phyloP scores from a whole-genome alignment of 106 monocot genomes.

The Dendrobium nobile region DNA sequence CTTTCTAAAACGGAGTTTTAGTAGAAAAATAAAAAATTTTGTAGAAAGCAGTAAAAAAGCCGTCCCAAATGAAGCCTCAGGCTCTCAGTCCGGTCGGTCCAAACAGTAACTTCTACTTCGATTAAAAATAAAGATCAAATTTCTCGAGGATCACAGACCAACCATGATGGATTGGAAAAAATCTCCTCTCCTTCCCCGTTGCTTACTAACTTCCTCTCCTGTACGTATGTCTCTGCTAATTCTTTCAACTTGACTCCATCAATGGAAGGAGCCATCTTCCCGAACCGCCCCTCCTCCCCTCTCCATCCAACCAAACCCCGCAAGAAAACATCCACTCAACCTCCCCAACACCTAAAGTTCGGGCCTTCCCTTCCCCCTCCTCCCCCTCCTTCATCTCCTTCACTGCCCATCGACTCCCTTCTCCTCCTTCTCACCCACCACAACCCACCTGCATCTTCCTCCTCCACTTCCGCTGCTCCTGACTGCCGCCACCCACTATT shows the following conservation, averaged over 20 bases:
- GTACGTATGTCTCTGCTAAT: not conserved
- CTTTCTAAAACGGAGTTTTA: too few species aligned
- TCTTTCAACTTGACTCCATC: not conserved
- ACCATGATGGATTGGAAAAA: not conserved
- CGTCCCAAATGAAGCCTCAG: too few species aligned
- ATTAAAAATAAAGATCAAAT: not conserved
- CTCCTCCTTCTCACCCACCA: conserved; percentile 50
- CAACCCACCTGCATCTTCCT: conserved; percentile 11
- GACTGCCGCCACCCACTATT: not conserved
- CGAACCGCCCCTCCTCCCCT: conserved; percentile 52
- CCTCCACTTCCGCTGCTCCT: conserved; percentile 3
- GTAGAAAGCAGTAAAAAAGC: too few species aligned
- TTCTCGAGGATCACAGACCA: not conserved
- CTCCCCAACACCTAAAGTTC: conserved; percentile 35
- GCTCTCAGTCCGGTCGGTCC: too few species aligned
- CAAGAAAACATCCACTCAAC: conserved; percentile 24
- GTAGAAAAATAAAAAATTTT: too few species aligned
- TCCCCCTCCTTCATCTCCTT: conserved; percentile 30
- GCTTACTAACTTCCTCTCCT: not conserved
- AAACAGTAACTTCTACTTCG: too few species aligned
- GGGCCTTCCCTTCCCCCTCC: conserved; percentile 52
- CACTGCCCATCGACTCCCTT: conserved; percentile 65
- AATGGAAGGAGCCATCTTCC: conserved; percentile 59
- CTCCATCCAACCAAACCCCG: conserved; percentile 16
- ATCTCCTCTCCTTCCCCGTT: not conserved